A percentile compares a stretch with the other conserved stretches of the same genome.
These are phyloP conservation scores for Alternaria infectoria DNA, from an alignment of 2,329 filamentous ascomycete species.

Conservation along the genomic window DNA sequence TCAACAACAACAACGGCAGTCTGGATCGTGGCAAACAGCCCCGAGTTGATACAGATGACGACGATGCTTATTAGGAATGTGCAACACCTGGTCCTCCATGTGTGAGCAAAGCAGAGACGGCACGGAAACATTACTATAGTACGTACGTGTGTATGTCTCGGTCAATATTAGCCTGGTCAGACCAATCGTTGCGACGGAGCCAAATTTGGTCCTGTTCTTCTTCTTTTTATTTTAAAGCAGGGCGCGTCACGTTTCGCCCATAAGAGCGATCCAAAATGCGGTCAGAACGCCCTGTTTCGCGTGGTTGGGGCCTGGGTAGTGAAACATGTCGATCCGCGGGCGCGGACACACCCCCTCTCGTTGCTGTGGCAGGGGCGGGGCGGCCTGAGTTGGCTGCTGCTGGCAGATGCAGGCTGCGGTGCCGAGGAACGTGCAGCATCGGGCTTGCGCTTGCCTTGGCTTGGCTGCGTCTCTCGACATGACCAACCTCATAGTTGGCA, in stretches of 20 bases:
- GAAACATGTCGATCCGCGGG: constrained; percentile 8
- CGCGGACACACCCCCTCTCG: background rate
- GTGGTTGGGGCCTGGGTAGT: background rate
- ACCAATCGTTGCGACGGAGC: background rate
- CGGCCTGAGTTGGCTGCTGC: background rate
- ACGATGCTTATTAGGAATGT: constrained; percentile 13
- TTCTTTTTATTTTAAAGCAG: background rate
- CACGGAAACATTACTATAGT: background rate
- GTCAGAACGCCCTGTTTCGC: constrained; percentile 1
- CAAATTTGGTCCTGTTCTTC: background rate
- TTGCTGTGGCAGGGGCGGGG: constrained; percentile 4
- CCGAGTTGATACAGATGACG: constrained; percentile 25
- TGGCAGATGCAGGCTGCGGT: background rate
- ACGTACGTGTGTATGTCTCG: background rate
- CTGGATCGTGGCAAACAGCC: constrained; percentile 15
- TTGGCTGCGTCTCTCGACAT: background rate
- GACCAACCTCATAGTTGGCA: constrained; percentile 1
- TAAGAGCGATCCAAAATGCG: background rate
- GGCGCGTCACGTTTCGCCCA: constrained; percentile 5
- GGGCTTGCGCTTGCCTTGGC: background rate
- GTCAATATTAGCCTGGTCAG: constrained; percentile 1
- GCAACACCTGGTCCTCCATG: background rate
- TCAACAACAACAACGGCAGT: background rate
- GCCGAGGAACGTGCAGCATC: background rate
- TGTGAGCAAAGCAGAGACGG: background rate